phyloP scores from a whole-genome alignment of 768 basidiomycete species.

The Leccinum variicolor region DNA sequence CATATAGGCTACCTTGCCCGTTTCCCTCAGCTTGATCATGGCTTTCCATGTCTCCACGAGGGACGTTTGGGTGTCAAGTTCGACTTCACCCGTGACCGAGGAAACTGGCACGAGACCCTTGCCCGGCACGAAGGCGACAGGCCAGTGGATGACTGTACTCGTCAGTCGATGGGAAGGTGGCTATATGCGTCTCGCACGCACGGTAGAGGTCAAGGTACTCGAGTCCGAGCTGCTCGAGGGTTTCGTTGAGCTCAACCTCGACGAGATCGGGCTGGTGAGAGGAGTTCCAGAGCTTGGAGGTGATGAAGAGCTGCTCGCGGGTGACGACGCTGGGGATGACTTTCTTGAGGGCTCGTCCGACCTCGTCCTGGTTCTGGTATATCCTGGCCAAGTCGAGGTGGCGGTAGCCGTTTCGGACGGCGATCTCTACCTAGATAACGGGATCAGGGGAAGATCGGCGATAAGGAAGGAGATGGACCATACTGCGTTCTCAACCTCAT shows the following conservation, averaged over 20 bases:
- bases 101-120: slow-evolving; percentile 53
- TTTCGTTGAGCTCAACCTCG: slow-evolving; percentile 73
- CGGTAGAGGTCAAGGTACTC: slow-evolving; percentile 82
- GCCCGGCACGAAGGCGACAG: slow-evolving; percentile 62
- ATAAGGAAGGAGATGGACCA: slow-evolving; percentile 11
- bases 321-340: slow-evolving; percentile 74
- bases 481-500: slow-evolving; percentile 74
- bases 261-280: slow-evolving; percentile 63
- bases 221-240: slow-evolving; percentile 65
- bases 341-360: slow-evolving; percentile 71
- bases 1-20: slow-evolving; percentile 53
- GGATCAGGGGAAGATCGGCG: background rate
- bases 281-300: slow-evolving; percentile 81
- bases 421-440: slow-evolving; percentile 61
- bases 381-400: slow-evolving; percentile 84
- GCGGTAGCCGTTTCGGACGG: slow-evolving; percentile 72
- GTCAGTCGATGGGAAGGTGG: background rate
- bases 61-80: slow-evolving; percentile 54
- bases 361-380: slow-evolving; percentile 77
- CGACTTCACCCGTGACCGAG: slow-evolving; percentile 39
- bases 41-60: slow-evolving; percentile 85
- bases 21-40: slow-evolving; percentile 65
- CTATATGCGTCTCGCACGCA: slow-evolving; percentile 31
- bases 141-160: slow-evolving; percentile 72
- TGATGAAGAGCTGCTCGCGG: slow-evolving; percentile 79